phyloP scores from a whole-genome alignment of 2,329 filamentous ascomycete genomes.

The Ophiostoma angusticollis region DNA sequence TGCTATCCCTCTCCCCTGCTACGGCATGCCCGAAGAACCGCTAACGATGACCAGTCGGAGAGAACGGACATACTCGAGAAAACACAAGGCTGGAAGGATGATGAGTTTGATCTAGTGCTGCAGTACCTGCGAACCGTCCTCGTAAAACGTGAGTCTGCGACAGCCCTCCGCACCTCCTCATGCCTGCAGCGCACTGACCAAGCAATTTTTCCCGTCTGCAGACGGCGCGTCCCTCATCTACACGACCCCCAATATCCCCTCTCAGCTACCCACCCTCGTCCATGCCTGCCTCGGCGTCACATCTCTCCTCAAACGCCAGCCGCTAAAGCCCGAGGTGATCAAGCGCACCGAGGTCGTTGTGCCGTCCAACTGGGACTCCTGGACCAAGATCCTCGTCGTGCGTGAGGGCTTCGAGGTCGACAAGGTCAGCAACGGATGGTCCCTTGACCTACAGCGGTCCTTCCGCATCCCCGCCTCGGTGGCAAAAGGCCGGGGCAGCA shows the following conservation, averaged over 20 bases:
- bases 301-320: conserved; percentile 64
- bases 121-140: conserved; percentile 85
- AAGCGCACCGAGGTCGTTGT: conserved; percentile 91
- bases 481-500: conserved; percentile 9
- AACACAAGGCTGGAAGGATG: conserved; percentile 86
- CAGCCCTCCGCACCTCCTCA: conserved; percentile 6
- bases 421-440: conserved; percentile 72
- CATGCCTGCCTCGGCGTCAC: conserved; percentile 81
- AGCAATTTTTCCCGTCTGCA: conserved; percentile 23
- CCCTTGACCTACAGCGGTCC: conserved; percentile 59
- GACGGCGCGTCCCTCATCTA: conserved; percentile 79
- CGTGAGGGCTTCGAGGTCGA: conserved; percentile 90
- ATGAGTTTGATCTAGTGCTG: conserved; percentile 89
- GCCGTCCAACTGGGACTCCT: conserved; percentile 95
- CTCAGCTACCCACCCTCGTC: conserved; percentile 64
- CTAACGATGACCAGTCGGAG: conserved; percentile 47
- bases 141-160: conserved; percentile 55
- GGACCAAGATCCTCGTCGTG: conserved; percentile 90
- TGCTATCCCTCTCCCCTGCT: conserved; percentile 7
- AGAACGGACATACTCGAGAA: conserved; percentile 85
- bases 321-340: conserved; percentile 80
- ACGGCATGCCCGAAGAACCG: background rate
- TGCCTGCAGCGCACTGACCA: conserved; percentile 12
- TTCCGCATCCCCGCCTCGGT: conserved; percentile 22
- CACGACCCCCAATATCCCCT: conserved; percentile 63